Conservation (phyloP, 805 yeast species). For the Yarrowia sp. region DNA sequence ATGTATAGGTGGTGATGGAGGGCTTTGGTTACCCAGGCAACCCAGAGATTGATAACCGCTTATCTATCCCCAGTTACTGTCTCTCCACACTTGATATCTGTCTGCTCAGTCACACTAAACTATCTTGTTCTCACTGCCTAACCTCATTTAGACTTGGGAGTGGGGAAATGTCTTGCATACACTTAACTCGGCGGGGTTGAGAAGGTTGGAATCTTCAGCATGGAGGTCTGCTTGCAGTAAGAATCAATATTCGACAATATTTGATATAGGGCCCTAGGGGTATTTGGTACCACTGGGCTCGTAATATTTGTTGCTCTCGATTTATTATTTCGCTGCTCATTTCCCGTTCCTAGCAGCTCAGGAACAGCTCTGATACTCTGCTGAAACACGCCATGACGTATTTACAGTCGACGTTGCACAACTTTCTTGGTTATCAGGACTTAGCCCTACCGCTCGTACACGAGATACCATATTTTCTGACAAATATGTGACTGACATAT, state of each 20-base stretch:
- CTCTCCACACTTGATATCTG: not conserved
- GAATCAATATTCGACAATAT: not conserved
- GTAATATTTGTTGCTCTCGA: not conserved
- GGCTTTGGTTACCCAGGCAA: no score
- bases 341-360: not conserved
- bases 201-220: conserved; percentile 20
- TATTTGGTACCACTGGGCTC: not conserved
- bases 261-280: no score
- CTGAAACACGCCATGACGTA: no score
- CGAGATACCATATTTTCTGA: not conserved
- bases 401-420: not conserved
- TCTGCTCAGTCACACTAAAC: not conserved
- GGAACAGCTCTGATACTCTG: not conserved
- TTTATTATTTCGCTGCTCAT: not conserved
- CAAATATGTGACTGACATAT: not conserved
- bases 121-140: no score
- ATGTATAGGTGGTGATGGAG: no score
- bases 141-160: conserved; percentile 5
- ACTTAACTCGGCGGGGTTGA: conserved; percentile 19
- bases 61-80: no score
- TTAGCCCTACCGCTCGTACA: not conserved
- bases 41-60: no score
- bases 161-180: conserved; percentile 34
- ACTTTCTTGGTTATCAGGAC: not conserved
- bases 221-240: not conserved